Evolutionary conservation across 129 eudicot species (phyloP).

Genomic region (Gnaphalium uliginosum): DNA sequence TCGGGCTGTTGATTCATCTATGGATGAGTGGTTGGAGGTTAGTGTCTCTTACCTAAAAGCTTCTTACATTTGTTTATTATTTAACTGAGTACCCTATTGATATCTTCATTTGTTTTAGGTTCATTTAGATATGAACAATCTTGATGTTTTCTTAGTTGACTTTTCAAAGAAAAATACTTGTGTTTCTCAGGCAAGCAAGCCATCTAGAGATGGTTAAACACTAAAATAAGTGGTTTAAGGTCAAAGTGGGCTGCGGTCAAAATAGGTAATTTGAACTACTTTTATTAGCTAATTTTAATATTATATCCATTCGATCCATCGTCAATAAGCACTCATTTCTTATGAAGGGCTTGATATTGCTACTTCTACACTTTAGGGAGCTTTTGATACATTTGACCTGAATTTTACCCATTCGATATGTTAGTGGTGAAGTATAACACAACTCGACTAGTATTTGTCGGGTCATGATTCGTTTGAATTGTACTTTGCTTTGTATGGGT

Average conservation of each 20-base stretch:
- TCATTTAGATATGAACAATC: background rate
- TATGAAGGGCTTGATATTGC: background rate
- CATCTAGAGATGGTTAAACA: background rate
- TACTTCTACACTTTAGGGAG: background rate
- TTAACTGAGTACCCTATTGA: background rate
- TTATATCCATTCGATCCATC: background rate
- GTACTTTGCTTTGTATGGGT: too few species aligned
- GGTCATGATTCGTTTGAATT: too few species aligned
- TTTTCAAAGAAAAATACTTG: background rate
- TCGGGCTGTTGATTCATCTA: slow-evolving; percentile 39
- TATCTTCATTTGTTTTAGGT: background rate
- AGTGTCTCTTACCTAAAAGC: slow-evolving; percentile 15
- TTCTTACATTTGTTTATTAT: slow-evolving; percentile 27
- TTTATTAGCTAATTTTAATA: too few species aligned
- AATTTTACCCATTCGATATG: background rate
- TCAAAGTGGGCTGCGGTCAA: background rate
- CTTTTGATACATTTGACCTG: background rate
- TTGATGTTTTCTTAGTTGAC: background rate
- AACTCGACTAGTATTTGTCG: background rate
- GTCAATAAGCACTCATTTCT: background rate
- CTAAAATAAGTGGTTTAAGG: background rate
- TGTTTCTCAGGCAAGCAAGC: background rate
- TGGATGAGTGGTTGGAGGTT: background rate
- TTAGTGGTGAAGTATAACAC: background rate
- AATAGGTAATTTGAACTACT: background rate